A percentile compares a stretch with the other conserved stretches of the same genome.
These are phyloP conservation scores for Monilinia polystroma DNA, from an alignment of 2,329 filamentous ascomycete genomes.

Conservation along the genomic window DNA sequence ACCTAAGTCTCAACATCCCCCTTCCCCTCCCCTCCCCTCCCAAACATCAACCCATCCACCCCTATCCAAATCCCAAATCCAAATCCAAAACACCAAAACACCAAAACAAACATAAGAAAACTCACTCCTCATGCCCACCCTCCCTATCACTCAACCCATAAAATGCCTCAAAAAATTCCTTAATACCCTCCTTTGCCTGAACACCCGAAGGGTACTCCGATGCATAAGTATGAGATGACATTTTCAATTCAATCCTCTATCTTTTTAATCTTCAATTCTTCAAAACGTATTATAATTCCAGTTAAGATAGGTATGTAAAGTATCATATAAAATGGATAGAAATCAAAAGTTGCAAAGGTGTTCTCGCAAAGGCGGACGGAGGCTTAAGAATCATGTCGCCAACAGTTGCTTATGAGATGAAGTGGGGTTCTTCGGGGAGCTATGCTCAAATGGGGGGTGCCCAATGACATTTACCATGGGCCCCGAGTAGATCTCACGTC, in stretches of 20 bases:
- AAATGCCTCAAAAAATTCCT: constrained; percentile 67
- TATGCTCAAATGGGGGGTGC: background rate
- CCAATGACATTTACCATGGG: background rate
- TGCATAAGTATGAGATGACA: background rate
- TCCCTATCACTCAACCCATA: constrained; percentile 55
- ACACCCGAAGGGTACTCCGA: background rate
- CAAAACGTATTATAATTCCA: no score
- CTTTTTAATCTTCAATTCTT: no score
- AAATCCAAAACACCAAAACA: no score
- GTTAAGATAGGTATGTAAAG: no score
- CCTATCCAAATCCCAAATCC: background rate
- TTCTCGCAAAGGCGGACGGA: no score
- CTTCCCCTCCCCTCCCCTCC: no score
- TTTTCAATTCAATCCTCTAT: background rate
- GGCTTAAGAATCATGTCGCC: background rate
- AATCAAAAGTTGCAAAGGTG: no score
- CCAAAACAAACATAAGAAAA: constrained; percentile 23
- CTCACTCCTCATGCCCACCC: constrained; percentile 50
- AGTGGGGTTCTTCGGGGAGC: constrained; percentile 2
- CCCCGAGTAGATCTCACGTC: constrained; percentile 1
- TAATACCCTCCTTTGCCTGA: constrained; percentile 56
- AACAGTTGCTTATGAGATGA: background rate
- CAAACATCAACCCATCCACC: background rate
- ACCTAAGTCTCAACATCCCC: no score
- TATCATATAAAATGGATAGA: no score